Conservation (phyloP, 2,329 filamentous ascomycete genomes). For the Paramyrothecium roridum region DNA sequence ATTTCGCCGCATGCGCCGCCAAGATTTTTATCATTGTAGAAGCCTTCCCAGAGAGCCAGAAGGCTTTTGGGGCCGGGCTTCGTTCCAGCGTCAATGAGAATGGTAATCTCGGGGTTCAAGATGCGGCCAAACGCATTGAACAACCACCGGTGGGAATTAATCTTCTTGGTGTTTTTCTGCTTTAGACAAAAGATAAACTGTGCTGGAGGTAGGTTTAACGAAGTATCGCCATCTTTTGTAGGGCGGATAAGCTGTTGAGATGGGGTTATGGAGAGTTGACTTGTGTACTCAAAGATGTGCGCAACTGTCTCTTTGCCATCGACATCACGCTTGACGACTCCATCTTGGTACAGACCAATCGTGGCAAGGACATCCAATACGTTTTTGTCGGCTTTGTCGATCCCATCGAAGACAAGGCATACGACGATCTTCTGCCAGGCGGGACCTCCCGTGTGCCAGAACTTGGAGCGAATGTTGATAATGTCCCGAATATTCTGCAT, state of each 20-base stretch:
- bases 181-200: not conserved
- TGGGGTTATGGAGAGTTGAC: not conserved
- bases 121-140: not conserved
- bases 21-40: not conserved
- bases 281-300: not conserved
- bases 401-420: not conserved
- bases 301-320: not conserved
- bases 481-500: not conserved
- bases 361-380: not conserved
- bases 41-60: not conserved
- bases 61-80: not conserved
- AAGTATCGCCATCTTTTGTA: not conserved
- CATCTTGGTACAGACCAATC: not conserved
- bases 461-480: not conserved
- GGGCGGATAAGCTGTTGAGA: not conserved
- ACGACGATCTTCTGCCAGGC: not conserved
- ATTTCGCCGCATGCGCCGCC: not conserved
- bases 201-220: not conserved
- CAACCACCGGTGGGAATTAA: not conserved
- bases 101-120: not conserved
- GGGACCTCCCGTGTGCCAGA: not conserved
- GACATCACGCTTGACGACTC: not conserved
- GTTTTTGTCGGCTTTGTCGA: not conserved
- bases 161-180: constrained; percentile 1
- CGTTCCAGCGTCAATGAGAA: not conserved